phyloP scores from a whole-genome alignment of 148 eudicot genomes.

The Diospyros lotus region DNA sequence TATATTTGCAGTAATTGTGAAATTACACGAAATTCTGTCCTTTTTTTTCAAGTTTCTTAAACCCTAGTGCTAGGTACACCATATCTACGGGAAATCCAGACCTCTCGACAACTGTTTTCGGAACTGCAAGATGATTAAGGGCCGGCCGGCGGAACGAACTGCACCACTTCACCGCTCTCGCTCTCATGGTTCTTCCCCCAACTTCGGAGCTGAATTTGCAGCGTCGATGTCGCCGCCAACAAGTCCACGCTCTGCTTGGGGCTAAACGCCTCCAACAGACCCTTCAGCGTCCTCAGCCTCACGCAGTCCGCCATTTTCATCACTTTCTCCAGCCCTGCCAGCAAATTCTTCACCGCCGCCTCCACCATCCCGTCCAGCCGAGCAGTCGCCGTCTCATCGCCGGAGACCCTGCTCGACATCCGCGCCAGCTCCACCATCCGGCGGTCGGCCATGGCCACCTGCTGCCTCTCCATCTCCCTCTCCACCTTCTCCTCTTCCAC shows the following conservation, averaged over 20 bases:
- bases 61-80: too few species aligned
- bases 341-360: constrained; percentile 24
- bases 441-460: constrained; percentile 45
- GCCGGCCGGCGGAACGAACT: too few species aligned
- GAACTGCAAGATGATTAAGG: too few species aligned
- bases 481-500: constrained; percentile 57
- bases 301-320: constrained; percentile 43
- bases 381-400: neutral
- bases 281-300: constrained; percentile 47
- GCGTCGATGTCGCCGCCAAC: constrained; percentile 44
- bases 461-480: constrained; percentile 70
- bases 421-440: constrained; percentile 44
- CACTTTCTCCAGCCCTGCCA: constrained; percentile 31
- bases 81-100: too few species aligned
- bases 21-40: too few species aligned
- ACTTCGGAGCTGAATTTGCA: constrained; percentile 42
- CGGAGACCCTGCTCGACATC: constrained; percentile 1
- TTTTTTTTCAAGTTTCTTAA: too few species aligned
- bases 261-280: constrained; percentile 37
- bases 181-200: constrained; percentile 27
- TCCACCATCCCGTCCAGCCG: constrained; percentile 29
- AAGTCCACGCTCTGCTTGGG: constrained; percentile 47
- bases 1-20: too few species aligned
- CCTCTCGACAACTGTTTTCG: too few species aligned
- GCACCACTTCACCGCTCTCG: neutral